Evolutionary conservation across 345 rosid species (phyloP).

Genomic region (Litchi chinensis): DNA sequence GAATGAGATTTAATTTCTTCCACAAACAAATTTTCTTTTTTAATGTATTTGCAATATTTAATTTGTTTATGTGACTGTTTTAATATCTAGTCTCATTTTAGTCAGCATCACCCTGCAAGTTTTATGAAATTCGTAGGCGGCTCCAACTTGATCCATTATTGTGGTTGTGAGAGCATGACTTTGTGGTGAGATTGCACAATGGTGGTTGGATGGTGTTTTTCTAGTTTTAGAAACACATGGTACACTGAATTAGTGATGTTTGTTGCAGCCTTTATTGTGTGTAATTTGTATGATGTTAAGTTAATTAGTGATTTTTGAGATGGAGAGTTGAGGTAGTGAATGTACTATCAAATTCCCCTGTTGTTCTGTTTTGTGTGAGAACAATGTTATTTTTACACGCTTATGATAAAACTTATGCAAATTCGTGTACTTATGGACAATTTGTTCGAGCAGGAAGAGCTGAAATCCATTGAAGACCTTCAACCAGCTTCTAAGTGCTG

Average conservation of each 20-base stretch:
- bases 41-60: no score
- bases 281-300: background rate
- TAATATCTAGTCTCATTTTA: background rate
- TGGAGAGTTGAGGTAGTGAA: background rate
- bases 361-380: background rate
- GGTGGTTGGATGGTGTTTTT: background rate
- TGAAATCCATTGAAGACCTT: constrained; percentile 37
- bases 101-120: background rate
- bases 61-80: no score
- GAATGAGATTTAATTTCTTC: background rate
- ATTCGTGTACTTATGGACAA: no score
- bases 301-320: background rate
- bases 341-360: background rate
- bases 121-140: background rate
- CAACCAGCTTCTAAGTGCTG: constrained; percentile 42
- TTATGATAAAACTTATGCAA: no score
- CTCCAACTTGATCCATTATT: background rate
- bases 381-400: no score
- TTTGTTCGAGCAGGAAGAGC: constrained; percentile 37
- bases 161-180: background rate
- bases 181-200: background rate
- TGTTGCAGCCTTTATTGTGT: background rate
- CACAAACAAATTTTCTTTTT: no score
- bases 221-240: background rate
- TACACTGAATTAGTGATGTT: background rate